Evolutionary conservation across 208 protist genomes (phyloP).

Genomic region (Crithidia thermophila): DNA sequence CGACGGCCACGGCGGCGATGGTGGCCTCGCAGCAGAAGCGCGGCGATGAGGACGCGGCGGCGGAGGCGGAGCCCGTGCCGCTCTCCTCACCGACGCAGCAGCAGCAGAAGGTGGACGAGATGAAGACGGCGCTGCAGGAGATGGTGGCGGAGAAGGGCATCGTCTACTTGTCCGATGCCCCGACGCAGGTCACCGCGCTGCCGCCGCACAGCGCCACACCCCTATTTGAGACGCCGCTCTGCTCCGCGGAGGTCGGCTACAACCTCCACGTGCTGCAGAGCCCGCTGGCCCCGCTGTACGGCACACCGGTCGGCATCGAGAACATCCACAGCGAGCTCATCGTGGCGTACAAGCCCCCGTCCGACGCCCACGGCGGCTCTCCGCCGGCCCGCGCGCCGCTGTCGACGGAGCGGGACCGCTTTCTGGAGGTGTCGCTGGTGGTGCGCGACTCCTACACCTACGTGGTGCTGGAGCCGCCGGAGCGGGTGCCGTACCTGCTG

Average conservation of each 20-base stretch:
- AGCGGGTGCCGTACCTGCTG: slow-evolving; percentile 62
- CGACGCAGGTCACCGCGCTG: slow-evolving; percentile 32
- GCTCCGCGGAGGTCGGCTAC: slow-evolving; percentile 57
- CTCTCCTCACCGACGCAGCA: slow-evolving; percentile 19
- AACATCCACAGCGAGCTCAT: slow-evolving; percentile 72
- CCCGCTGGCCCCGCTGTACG: slow-evolving; percentile 50
- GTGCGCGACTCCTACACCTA: slow-evolving; percentile 79
- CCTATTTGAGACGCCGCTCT: slow-evolving; percentile 55
- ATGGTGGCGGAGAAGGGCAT: slow-evolving; percentile 23
- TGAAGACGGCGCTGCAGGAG: slow-evolving; percentile 32
- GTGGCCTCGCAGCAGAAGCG: slow-evolving; percentile 29
- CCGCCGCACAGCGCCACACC: slow-evolving; percentile 53
- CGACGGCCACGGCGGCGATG: slow-evolving; percentile 35
- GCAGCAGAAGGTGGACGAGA: slow-evolving; percentile 32
- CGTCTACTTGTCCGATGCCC: slow-evolving; percentile 27
- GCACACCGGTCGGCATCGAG: slow-evolving; percentile 76
- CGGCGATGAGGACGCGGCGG: background rate
- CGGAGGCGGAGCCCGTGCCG: background rate
- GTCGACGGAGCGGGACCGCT: slow-evolving; percentile 38
- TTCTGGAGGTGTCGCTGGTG: slow-evolving; percentile 73
- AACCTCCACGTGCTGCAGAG: slow-evolving; percentile 64
- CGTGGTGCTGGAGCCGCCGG: slow-evolving; percentile 71
- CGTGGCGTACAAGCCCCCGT: slow-evolving; percentile 51
- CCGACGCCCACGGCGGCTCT: background rate
- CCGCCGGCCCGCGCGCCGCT: background rate